These are phyloP conservation scores for Dioszegia aurantiaca DNA, from an alignment of 768 basidiomycete genomes.

Conservation along the genomic window DNA sequence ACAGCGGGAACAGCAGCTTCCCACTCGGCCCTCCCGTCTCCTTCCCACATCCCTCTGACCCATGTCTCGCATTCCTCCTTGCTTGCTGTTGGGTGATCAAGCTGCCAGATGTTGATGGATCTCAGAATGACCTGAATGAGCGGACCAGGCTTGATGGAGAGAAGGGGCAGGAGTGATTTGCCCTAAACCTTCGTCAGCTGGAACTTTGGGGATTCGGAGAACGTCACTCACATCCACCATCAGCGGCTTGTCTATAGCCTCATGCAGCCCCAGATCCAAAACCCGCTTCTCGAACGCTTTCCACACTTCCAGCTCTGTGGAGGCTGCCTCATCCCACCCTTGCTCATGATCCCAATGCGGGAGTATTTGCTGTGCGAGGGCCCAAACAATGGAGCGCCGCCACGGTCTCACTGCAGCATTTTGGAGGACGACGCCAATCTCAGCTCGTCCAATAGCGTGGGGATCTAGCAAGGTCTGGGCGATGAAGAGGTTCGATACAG, in stretches of 20 bases:
- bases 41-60: slow-evolving; percentile 55
- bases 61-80: slow-evolving; percentile 69
- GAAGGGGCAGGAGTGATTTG: slow-evolving; percentile 60
- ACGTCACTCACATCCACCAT: slow-evolving; percentile 70
- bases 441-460: slow-evolving; percentile 19
- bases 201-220: neutral
- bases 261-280: slow-evolving; percentile 62
- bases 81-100: slow-evolving; percentile 67
- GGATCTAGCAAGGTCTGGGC: slow-evolving; percentile 23
- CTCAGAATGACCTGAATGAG: slow-evolving; percentile 66
- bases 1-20: slow-evolving; percentile 18
- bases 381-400: slow-evolving; percentile 17
- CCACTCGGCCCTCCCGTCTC: slow-evolving; percentile 30
- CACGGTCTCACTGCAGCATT: slow-evolving; percentile 34
- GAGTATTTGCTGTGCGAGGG: slow-evolving; percentile 26
- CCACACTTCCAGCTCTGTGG: slow-evolving; percentile 62
- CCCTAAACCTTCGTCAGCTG: no score
- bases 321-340: slow-evolving; percentile 55
- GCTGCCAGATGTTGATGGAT: slow-evolving; percentile 79
- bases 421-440: slow-evolving; percentile 55
- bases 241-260: slow-evolving; percentile 66
- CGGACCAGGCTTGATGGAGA: slow-evolving; percentile 64
- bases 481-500: slow-evolving; percentile 38
- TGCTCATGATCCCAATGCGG: slow-evolving; percentile 17
- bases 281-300: slow-evolving; percentile 64